phyloP scores from a whole-genome alignment of 345 rosid species.

The Ricinus communis region DNA sequence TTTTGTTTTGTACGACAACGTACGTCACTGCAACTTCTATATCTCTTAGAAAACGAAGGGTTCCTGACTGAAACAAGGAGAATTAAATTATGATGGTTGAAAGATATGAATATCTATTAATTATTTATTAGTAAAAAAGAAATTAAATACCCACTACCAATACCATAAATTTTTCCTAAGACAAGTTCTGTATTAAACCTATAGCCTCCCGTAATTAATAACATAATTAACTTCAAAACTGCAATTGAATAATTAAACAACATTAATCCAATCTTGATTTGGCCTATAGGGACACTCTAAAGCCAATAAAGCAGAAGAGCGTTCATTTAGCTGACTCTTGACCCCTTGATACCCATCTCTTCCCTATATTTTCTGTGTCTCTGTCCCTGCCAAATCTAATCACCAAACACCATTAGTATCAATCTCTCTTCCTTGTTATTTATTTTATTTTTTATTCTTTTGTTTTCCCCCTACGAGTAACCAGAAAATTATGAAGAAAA shows the following conservation, averaged over 20 bases:
- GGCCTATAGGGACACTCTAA: neutral
- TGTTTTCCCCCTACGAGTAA: no score
- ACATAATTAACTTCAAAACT: no score
- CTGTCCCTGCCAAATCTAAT: neutral
- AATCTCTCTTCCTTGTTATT: neutral
- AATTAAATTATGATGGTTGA: no score
- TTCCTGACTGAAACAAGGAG: no score
- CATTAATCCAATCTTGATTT: neutral
- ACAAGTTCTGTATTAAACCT: neutral
- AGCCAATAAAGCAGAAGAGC: neutral
- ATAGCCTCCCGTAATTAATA: no score
- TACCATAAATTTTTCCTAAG: neutral
- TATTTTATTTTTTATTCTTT: neutral
- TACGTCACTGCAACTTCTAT: neutral
- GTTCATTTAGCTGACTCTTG: constrained; percentile 6
- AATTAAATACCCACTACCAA: no score
- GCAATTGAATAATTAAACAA: no score
- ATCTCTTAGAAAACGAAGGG: no score
- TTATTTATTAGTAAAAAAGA: no score
- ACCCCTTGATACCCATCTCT: neutral
- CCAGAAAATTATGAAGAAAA: no score
- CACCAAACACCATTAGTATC: neutral
- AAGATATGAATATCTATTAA: no score
- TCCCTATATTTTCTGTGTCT: constrained; percentile 14
- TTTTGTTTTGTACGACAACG: constrained; percentile 1